These are phyloP conservation scores for Gaeumannomyces sp. DNA, from an alignment of 2,329 filamentous ascomycete genomes.

Conservation along the genomic window DNA sequence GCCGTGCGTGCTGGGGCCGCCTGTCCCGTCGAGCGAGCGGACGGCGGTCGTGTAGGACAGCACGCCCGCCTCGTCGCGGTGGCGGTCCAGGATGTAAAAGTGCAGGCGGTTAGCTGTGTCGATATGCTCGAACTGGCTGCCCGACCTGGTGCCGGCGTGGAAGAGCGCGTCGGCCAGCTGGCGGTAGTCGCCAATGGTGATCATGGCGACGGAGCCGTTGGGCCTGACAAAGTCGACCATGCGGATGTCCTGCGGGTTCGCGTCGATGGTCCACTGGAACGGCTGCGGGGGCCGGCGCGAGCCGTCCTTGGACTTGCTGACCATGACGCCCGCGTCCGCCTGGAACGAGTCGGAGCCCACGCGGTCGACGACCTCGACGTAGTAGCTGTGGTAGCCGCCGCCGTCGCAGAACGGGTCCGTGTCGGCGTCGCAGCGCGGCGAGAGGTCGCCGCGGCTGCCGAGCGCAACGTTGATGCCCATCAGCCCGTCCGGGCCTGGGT, in stretches of 20 bases:
- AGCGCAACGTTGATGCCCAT: constrained; percentile 43
- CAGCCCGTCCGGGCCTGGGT: constrained; percentile 29
- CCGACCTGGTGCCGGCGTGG: constrained; percentile 45
- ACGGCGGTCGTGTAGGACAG: constrained; percentile 43
- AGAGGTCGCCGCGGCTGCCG: constrained; percentile 31
- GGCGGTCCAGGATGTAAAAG: constrained; percentile 40
- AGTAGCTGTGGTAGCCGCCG: constrained; percentile 43
- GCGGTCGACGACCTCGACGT: constrained; percentile 46
- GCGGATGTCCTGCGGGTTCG: constrained; percentile 45
- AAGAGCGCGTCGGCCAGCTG: constrained; percentile 48
- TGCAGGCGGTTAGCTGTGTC: constrained; percentile 42
- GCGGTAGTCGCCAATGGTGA: constrained; percentile 46
- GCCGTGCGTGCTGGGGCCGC: constrained; percentile 25
- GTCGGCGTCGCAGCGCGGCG: constrained; percentile 34
- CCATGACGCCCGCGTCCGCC: constrained; percentile 45
- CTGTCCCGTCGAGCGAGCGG: constrained; percentile 33
- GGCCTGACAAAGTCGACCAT: constrained; percentile 44
- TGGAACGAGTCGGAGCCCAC: constrained; percentile 48
- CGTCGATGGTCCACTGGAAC: constrained; percentile 50
- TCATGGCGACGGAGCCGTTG: constrained; percentile 38
- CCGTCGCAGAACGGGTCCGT: constrained; percentile 44
- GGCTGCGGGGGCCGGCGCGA: constrained; percentile 29
- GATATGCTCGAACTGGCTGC: constrained; percentile 41
- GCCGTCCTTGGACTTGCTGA: constrained; percentile 44
- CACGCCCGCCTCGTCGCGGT: constrained; percentile 34